Conservation (phyloP, 768 basidiomycete genomes). For the Asterophora lycoperdoides region DNA sequence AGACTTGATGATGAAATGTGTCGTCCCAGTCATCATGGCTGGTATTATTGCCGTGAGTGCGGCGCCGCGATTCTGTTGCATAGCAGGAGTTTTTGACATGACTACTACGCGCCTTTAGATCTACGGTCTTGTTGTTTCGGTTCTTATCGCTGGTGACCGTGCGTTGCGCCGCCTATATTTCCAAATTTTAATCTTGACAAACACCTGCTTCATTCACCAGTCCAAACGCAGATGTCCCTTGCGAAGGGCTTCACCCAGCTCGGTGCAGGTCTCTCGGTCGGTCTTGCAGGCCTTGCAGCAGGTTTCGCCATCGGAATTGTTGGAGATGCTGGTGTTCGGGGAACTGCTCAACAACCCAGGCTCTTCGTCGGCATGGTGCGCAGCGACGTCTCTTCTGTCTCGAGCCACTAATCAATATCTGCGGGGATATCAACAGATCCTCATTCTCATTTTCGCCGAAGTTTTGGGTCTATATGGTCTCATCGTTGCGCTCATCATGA, state of each 20-base stretch:
- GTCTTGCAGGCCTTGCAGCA: conserved; percentile 92
- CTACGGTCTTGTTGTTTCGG: conserved; percentile 98
- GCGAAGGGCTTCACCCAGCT: conserved; percentile 93
- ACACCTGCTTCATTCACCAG: conserved; percentile 32
- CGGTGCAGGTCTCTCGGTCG: conserved; percentile 89
- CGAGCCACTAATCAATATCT: conserved; percentile 2
- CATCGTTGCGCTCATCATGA: conserved; percentile 95
- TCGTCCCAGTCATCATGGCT: conserved; percentile 98
- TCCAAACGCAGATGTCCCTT: conserved; percentile 75
- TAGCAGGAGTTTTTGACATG: not conserved
- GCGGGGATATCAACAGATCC: conserved; percentile 48
- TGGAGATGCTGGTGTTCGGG: conserved; percentile 97
- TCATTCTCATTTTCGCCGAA: conserved; percentile 98
- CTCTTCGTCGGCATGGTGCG: conserved; percentile 91
- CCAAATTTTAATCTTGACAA: not conserved
- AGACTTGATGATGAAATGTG: conserved; percentile 97
- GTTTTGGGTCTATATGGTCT: conserved; percentile 55
- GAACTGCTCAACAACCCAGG: conserved; percentile 94
- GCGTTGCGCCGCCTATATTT: conserved; percentile 32
- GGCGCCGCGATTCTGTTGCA: not conserved
- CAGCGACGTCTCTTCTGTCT: conserved; percentile 1
- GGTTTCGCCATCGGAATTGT: conserved; percentile 99
- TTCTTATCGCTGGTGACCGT: conserved; percentile 88
- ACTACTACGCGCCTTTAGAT: conserved; percentile 45
- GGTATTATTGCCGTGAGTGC: conserved; percentile 96